Evolutionary conservation across 768 basidiomycete genomes (phyloP).

Genomic region (Collybia sordida): DNA sequence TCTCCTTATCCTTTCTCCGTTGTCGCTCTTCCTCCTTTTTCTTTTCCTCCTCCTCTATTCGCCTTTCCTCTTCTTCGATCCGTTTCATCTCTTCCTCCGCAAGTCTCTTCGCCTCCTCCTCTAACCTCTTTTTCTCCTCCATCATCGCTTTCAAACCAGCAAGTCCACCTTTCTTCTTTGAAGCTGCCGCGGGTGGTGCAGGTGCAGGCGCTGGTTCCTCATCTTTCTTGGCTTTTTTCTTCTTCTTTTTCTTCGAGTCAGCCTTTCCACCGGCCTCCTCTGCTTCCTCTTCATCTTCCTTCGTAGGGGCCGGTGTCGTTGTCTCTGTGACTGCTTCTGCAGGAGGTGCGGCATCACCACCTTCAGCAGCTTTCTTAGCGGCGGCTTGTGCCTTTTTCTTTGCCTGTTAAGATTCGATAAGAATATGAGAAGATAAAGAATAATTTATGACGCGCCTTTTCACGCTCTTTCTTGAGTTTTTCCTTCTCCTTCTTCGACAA

Average conservation of each 20-base stretch:
- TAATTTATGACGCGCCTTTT: conserved; percentile 61
- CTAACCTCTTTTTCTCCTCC: conserved; percentile 87
- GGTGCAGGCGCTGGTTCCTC: conserved; percentile 45
- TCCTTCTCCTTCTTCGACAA: conserved; percentile 97
- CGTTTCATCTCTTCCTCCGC: conserved; percentile 79
- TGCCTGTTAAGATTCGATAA: conserved; percentile 48
- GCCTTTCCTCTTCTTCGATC: conserved; percentile 89
- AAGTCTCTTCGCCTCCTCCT: conserved; percentile 73
- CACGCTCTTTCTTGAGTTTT: conserved; percentile 93
- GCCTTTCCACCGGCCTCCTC: conserved; percentile 55
- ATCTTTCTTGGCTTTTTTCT: conserved; percentile 73
- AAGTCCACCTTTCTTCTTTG: conserved; percentile 78
- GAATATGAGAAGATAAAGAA: conserved; percentile 4
- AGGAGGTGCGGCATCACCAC: conserved; percentile 25
- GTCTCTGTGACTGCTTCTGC: conserved; percentile 22
- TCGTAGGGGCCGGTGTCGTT: conserved; percentile 27
- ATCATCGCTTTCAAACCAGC: conserved; percentile 86
- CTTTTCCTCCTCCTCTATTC: conserved; percentile 72
- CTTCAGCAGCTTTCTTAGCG: conserved; percentile 63
- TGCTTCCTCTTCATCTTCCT: conserved; percentile 65
- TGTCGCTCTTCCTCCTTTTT: conserved; percentile 82
- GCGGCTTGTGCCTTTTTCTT: conserved; percentile 95
- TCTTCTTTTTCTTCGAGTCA: conserved; percentile 83
- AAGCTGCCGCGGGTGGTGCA: conserved; percentile 36
- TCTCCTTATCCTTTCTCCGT: conserved; percentile 85